A percentile compares a stretch with the other conserved stretches of the same genome.
Evolutionary conservation across 441 rosid genomes (phyloP).

Genomic region (Gossypium aridum): DNA sequence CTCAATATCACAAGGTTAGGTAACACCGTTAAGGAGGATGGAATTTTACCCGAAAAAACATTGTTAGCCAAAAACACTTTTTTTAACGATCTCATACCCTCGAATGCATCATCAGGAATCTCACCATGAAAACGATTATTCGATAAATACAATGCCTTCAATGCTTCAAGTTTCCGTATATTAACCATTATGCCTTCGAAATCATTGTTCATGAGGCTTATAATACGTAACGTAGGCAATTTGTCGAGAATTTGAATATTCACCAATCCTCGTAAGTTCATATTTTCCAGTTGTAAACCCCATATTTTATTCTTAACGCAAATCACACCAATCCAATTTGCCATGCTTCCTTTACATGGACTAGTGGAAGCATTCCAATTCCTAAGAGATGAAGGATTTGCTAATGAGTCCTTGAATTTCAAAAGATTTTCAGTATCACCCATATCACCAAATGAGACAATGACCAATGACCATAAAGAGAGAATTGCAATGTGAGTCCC

Average conservation of each 20-base stretch:
- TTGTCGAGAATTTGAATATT: constrained; percentile 39
- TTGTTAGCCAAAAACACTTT: constrained; percentile 64
- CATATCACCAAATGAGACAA: constrained; percentile 17
- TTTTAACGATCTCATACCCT: constrained; percentile 61
- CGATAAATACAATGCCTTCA: constrained; percentile 67
- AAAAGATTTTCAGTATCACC: constrained; percentile 45
- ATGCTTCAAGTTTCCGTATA: constrained; percentile 35
- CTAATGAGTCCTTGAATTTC: constrained; percentile 44
- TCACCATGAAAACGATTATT: constrained; percentile 59
- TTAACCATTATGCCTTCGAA: constrained; percentile 55
- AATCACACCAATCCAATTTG: constrained; percentile 63
- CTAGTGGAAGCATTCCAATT: constrained; percentile 39
- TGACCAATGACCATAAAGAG: constrained; percentile 14
- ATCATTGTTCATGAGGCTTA: constrained; percentile 77
- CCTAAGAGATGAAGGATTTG: constrained; percentile 26
- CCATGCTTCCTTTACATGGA: constrained; percentile 39
- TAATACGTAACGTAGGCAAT: constrained; percentile 42
- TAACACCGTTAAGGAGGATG: constrained; percentile 47
- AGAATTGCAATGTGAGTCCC: constrained; percentile 5
- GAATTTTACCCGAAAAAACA: constrained; percentile 47
- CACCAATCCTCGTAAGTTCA: constrained; percentile 47
- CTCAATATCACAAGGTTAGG: constrained; percentile 58
- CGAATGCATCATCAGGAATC: constrained; percentile 57
- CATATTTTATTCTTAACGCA: constrained; percentile 40
- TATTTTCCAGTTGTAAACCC: constrained; percentile 69